These are phyloP conservation scores for Epichloe coenophiala DNA, from an alignment of 2,329 filamentous ascomycete genomes.

Conservation along the genomic window DNA sequence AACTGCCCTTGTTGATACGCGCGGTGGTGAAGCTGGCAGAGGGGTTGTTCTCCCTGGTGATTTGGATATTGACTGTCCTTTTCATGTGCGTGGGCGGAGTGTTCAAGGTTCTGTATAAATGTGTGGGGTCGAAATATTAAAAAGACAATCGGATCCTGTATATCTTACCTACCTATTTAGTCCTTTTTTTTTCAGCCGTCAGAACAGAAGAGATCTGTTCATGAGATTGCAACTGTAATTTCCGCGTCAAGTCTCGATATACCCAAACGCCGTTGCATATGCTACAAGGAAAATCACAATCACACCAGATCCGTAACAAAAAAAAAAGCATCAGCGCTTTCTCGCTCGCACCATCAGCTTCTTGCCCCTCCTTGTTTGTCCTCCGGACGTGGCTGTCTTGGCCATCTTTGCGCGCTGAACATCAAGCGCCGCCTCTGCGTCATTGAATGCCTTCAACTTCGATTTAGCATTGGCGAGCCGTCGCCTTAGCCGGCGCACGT, in stretches of 20 bases:
- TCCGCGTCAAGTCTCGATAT: not conserved
- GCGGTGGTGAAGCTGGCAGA: constrained; percentile 36
- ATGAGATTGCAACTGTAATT: not conserved
- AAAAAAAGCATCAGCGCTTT: constrained; percentile 33
- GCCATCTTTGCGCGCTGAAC: constrained; percentile 49
- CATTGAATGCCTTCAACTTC: constrained; percentile 40
- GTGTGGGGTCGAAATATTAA: constrained; percentile 30
- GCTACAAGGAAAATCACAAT: not conserved
- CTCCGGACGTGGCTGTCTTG: constrained; percentile 48
- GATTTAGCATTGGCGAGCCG: constrained; percentile 37
- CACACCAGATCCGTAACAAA: not conserved
- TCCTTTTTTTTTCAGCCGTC: not conserved
- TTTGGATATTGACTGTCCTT: constrained; percentile 42
- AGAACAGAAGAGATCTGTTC: not conserved
- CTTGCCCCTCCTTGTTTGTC: constrained; percentile 44
- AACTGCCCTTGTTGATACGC: constrained; percentile 35
- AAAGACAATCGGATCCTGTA: not conserved
- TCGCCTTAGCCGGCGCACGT: constrained; percentile 30
- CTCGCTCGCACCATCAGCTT: constrained; percentile 50
- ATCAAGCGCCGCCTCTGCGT: constrained; percentile 43
- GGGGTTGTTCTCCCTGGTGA: constrained; percentile 39
- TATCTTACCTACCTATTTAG: constrained; percentile 4
- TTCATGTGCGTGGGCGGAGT: constrained; percentile 40
- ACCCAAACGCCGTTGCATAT: constrained; percentile 2
- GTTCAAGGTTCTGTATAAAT: constrained; percentile 37